A percentile compares a stretch with the other conserved stretches of the same genome.
Conservation (phyloP, 1,284 basidiomycete species). For the Cryptococcus depauperatus region DNA sequence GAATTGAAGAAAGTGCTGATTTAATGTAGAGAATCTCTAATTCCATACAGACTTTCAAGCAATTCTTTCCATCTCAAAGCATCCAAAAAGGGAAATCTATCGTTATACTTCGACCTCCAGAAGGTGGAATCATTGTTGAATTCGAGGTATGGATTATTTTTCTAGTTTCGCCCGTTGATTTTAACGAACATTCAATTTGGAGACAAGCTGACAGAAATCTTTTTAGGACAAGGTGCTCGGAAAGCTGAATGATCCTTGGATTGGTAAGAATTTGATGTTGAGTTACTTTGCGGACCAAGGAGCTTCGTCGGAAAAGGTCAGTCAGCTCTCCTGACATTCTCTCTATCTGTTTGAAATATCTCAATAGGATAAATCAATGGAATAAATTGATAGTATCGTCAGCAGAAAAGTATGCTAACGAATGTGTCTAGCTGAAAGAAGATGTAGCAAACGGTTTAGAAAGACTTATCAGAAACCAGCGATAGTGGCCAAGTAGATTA, state of each 20-base stretch:
- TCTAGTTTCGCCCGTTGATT: not conserved
- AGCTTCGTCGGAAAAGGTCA: conserved; percentile 40
- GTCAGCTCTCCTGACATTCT: conserved; percentile 5
- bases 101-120: conserved; percentile 38
- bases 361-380: not conserved
- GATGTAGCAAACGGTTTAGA: conserved; percentile 31
- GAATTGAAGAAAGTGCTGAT: not conserved
- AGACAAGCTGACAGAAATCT: not conserved
- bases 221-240: conserved; percentile 42
- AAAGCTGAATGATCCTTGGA: conserved; percentile 36
- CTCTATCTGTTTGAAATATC: not conserved
- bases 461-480: conserved; percentile 6
- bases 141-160: conserved; percentile 33
- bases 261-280: conserved; percentile 43
- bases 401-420: not conserved
- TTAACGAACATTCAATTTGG: not conserved
- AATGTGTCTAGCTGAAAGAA: conserved; percentile 27
- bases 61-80: conserved; percentile 46
- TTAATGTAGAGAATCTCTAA: conserved; percentile 27
- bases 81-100: conserved; percentile 47
- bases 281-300: conserved; percentile 46
- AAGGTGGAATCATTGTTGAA: conserved; percentile 38
- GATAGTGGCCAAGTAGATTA: not conserved
- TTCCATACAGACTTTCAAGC: conserved; percentile 44
- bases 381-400: not conserved